Base-by-base conservation (phyloP, 2,329 filamentous ascomycete species). In the Paramyrothecium roridum region DNA sequence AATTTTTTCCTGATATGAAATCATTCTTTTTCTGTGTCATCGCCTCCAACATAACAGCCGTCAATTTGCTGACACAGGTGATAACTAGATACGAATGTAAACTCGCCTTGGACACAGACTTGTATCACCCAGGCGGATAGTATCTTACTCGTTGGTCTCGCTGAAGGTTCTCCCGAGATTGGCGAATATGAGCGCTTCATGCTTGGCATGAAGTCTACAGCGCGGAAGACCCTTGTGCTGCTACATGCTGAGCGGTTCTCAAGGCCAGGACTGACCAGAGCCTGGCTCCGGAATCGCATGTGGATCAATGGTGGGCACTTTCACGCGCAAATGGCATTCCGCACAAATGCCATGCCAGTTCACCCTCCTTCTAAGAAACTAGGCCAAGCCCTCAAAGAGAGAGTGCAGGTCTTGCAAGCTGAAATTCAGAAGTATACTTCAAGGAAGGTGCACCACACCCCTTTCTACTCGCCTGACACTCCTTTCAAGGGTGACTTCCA, bases 291-390 rank as follows among this genome's bases (percentile, higher is more conserved):
- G 58, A 97, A 96, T 65, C 88, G 95, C 1, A 87, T 96, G 58
- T 99, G 95, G 95, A 95, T 99, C 72, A 99, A 98, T 62, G 95
- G 95, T 17, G 93, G 93, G 6, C 96, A 99, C 69, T 95, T 96
- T 67, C 95, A 99, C 63, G 90, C 99, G 13, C 95, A 99, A 66
- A 98, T 99, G 95, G 82, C 89, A 0, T 93, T 95, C 70, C 85
- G 88, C 43, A 81, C 87, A 3, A 88, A 89, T 48, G 77, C 87
- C 1, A 87, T 96, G 60, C 90, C 92, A 3, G 84, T 89, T 0
- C 88, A 92, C 64, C 83, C 88, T 20, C 86, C 87, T 16, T 82
- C 85, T 1, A 91, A 91, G 63, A 88, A 89, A 52, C 88, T 96
- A 17, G 92, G 93, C 1, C 89, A 89, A 4, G 91, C 88, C 1